A percentile compares a stretch with the other conserved stretches of the same genome.
These are phyloP conservation scores for Gossypium australe DNA, from an alignment of 345 rosid genomes.

Conservation along the genomic window DNA sequence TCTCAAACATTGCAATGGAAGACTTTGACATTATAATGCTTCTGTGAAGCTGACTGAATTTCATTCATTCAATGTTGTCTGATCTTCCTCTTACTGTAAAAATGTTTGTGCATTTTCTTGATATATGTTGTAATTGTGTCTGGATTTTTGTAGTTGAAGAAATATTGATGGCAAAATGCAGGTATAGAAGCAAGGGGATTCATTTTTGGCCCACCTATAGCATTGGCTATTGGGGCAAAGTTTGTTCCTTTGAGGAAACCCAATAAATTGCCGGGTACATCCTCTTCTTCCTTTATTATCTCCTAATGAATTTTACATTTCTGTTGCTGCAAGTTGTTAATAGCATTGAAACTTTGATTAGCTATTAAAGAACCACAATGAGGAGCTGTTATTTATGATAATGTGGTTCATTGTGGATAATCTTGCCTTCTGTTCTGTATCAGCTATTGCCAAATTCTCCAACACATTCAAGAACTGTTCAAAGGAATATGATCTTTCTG, in stretches of 20 bases:
- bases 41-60: neutral
- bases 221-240: constrained; percentile 96
- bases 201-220: constrained; percentile 98
- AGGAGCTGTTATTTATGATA: neutral
- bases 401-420: neutral
- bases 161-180: constrained; percentile 20
- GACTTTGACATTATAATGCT: constrained; percentile 10
- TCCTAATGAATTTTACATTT: neutral
- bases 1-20: constrained; percentile 22
- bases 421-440: neutral
- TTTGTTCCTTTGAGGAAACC: constrained; percentile 99
- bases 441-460: neutral
- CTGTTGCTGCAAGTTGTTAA: neutral
- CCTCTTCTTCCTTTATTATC: neutral
- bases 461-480: neutral
- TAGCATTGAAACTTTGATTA: neutral
- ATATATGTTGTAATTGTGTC: constrained; percentile 1
- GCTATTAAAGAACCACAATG: neutral
- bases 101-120: neutral
- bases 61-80: neutral
- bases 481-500: neutral
- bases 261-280: constrained; percentile 82
- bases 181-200: constrained; percentile 98
- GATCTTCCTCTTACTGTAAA: neutral
- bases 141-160: neutral